Conservation (phyloP, 768 basidiomycete genomes). For the Suillus paluster region DNA sequence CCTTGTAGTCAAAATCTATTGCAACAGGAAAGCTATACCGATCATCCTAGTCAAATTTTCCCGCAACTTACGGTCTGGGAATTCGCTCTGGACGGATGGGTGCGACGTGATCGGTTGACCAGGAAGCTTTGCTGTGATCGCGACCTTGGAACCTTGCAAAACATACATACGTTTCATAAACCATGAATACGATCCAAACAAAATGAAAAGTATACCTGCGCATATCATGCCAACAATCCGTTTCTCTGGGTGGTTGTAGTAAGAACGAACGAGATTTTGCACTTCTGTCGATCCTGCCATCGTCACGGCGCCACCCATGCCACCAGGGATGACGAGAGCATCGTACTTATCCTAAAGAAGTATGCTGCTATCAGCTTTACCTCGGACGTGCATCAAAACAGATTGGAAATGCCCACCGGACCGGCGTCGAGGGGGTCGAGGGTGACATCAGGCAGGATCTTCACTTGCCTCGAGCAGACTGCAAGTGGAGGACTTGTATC, state of each 20-base stretch:
- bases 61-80: conserved; percentile 54
- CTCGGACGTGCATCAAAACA: background rate
- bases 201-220: conserved; percentile 52
- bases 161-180: background rate
- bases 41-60: background rate
- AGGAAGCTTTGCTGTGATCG: conserved; percentile 62
- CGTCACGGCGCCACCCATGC: conserved; percentile 76
- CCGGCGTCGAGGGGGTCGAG: conserved; percentile 50
- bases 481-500: conserved; percentile 50
- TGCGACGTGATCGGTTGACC: conserved; percentile 78
- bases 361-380: background rate
- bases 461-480: conserved; percentile 73
- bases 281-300: conserved; percentile 63
- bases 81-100: conserved; percentile 63
- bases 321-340: conserved; percentile 76
- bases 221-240: conserved; percentile 83
- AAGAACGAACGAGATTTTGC: conserved; percentile 64
- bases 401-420: conserved; percentile 42
- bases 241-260: conserved; percentile 32
- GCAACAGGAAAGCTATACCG: background rate
- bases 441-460: conserved; percentile 67
- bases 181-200: background rate
- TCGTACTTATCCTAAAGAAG: conserved; percentile 62
- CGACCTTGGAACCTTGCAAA: conserved; percentile 66
- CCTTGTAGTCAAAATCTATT: conserved; percentile 74